These are phyloP conservation scores for Rhododendron ferrugineum DNA, from an alignment of 148 eudicot species.

Conservation along the genomic window DNA sequence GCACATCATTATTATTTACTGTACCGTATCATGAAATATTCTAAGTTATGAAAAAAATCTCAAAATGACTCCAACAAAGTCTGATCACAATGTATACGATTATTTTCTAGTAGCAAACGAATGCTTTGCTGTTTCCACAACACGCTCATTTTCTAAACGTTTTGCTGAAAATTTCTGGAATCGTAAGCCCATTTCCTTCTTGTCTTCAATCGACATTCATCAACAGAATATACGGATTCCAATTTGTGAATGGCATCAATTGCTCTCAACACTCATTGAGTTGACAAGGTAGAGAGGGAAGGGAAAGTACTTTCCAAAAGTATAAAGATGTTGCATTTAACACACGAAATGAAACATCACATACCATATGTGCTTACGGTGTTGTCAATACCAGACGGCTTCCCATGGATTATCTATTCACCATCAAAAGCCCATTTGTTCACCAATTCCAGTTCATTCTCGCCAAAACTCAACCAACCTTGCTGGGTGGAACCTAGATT, in stretches of 20 bases:
- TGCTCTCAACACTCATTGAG: not conserved
- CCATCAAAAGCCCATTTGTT: slow-evolving; percentile 97
- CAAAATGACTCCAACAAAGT: not conserved
- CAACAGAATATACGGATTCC: not conserved
- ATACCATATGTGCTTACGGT: slow-evolving; percentile 95
- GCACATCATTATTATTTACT: not conserved
- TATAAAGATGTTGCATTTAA: not conserved
- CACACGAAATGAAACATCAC: slow-evolving; percentile 8
- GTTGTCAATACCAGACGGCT: slow-evolving; percentile 95
- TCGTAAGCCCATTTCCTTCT: not conserved
- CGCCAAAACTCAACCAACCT: slow-evolving; percentile 63
- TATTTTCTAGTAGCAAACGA: not conserved
- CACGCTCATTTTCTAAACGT: not conserved
- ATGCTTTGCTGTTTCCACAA: not conserved
- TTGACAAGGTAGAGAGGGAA: not conserved
- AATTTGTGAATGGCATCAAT: not conserved
- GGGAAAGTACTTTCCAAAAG: not conserved
- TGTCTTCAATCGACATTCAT: not conserved
- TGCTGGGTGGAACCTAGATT: slow-evolving; percentile 43
- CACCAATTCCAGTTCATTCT: slow-evolving; percentile 62
- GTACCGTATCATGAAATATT: not conserved
- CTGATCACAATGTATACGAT: not conserved
- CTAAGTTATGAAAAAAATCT: not conserved
- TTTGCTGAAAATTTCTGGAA: not conserved
- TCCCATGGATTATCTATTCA: slow-evolving; percentile 93